phyloP scores from a whole-genome alignment of 768 basidiomycete species.

The Tulasnella sp. region DNA sequence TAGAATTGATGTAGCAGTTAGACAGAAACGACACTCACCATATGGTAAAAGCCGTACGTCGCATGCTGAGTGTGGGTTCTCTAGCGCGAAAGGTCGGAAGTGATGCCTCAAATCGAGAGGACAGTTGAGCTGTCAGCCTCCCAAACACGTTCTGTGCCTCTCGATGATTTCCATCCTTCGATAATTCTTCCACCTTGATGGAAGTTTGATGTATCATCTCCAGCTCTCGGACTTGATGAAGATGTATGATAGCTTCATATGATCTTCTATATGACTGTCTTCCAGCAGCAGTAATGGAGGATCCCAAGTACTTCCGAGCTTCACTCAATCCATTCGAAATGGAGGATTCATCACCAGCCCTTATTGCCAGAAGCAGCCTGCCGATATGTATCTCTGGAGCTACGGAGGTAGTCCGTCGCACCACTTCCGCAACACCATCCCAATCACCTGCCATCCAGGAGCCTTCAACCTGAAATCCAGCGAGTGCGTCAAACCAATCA shows the following conservation, averaged over 20 bases:
- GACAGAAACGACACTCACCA: conserved; percentile 44
- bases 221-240: conserved; percentile 80
- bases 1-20: not conserved
- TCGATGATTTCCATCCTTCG: not conserved
- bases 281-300: conserved; percentile 70
- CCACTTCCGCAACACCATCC: conserved; percentile 59
- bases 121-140: conserved; percentile 37
- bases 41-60: conserved; percentile 67
- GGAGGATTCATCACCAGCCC: conserved; percentile 34
- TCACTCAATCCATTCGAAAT: conserved; percentile 41
- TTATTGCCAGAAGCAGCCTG: conserved; percentile 67
- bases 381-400: conserved; percentile 59
- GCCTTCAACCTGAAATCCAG: conserved; percentile 81
- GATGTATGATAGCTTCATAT: conserved; percentile 72
- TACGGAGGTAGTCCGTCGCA: conserved; percentile 32
- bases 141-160: conserved; percentile 9
- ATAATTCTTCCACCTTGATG: conserved; percentile 22
- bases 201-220: conserved; percentile 34
- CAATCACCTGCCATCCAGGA: conserved; percentile 95
- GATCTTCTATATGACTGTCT: conserved; percentile 68
- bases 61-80: conserved; percentile 81
- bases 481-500: conserved; percentile 63
- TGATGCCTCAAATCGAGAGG: conserved; percentile 56
- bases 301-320: conserved; percentile 62
- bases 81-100: conserved; percentile 79